A percentile compares a stretch with the other conserved stretches of the same genome.
These are phyloP conservation scores for Nannizzia gypsea DNA, from an alignment of 2,329 filamentous ascomycete species.

Conservation along the genomic window DNA sequence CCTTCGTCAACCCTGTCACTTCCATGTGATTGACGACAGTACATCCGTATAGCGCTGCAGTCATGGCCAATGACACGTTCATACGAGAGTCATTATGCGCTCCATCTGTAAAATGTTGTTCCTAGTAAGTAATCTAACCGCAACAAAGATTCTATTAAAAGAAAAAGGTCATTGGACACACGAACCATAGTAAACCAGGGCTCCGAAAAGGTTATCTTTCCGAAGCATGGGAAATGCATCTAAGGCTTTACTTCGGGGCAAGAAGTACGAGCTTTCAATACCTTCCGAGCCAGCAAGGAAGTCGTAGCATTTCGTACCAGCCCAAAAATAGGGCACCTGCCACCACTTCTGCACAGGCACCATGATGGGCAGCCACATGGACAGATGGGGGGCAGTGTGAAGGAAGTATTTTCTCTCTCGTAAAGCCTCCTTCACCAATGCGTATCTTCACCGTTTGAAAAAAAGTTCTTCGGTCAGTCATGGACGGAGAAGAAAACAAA, in stretches of 20 bases:
- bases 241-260: constrained; percentile 73
- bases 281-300: constrained; percentile 74
- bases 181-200: constrained; percentile 71
- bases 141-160: too few species aligned
- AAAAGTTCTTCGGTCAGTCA: not conserved
- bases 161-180: not conserved
- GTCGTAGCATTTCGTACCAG: constrained; percentile 68
- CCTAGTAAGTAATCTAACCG: constrained; percentile 12
- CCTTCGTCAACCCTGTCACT: constrained; percentile 64
- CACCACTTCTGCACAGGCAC: constrained; percentile 73
- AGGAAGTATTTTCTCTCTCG: constrained; percentile 74
- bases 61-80: constrained; percentile 82
- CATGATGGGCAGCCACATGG: constrained; percentile 71
- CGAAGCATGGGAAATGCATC: constrained; percentile 85
- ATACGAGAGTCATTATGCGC: constrained; percentile 87
- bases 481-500: not conserved
- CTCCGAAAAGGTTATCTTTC: constrained; percentile 64
- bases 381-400: constrained; percentile 71
- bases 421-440: constrained; percentile 68
- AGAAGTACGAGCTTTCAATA: constrained; percentile 74
- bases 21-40: constrained; percentile 77
- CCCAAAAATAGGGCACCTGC: constrained; percentile 65
- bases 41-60: constrained; percentile 72
- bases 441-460: constrained; percentile 32
- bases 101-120: constrained; percentile 47